Evolutionary conservation across 257 asterid species (phyloP), one percentile per base, ranked within the genome.

Genomic region (Linderniella brevidens): DNA sequence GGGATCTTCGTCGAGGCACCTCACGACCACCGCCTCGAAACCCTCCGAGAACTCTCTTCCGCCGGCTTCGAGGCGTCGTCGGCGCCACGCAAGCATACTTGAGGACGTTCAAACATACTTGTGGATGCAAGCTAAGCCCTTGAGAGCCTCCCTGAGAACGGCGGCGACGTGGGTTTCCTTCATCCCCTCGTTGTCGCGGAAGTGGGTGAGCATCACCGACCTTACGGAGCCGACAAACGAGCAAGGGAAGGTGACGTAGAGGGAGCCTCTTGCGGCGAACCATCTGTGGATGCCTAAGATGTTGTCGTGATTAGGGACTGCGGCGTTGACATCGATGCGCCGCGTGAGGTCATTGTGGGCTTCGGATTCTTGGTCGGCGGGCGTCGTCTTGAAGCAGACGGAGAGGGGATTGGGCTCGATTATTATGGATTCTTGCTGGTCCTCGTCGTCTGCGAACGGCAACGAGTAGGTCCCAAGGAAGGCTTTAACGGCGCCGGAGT

Each of bases 21-120:
- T 20, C 19, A 37, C 16, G 17, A 62, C 58, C 58, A 56, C 45
- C 3, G 9, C 36, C 50, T 43, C 37, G 13, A 62, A 62, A 10
- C 11, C 58, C 13, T 17, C 3, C 0, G 62, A 56, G n/a, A 62
- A 55, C 18, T 0, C 17, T 11, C 15, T 36, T 35, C 46, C 48
- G 19, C 35, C n/a, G n/a, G n/a, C n/a, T n/a, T n/a, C n/a, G n/a
- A n/a, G n/a, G n/a, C n/a, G n/a, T n/a, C n/a, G n/a, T n/a, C n/a
- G n/a, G n/a, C n/a, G n/a, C n/a, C n/a, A n/a, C n/a, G n/a, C n/a
- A n/a, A n/a, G n/a, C n/a, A n/a, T n/a, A n/a, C n/a, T n/a, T n/a
- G n/a, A n/a, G n/a, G n/a, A n/a, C n/a, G n/a, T n/a, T n/a, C n/a
- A n/a, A n/a, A n/a, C n/a, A n/a, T n/a, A n/a, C n/a, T n/a, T 5